Base-by-base conservation (phyloP, 2,329 filamentous ascomycete species). In the Chaetomiaceae sp. region DNA sequence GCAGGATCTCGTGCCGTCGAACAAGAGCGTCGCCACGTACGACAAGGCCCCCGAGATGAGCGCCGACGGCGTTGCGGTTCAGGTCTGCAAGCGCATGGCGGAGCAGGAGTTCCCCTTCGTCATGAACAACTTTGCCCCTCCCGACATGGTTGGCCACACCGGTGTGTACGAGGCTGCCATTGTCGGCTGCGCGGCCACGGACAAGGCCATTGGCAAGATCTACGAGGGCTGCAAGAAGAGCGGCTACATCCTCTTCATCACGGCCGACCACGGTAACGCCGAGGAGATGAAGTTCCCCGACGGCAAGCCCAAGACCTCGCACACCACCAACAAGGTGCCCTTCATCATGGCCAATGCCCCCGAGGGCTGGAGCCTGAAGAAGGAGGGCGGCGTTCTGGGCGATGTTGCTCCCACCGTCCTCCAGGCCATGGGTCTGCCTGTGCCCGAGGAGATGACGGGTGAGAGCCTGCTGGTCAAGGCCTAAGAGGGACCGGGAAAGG, bases 71-170 rank as follows among this genome's bases (percentile, higher is more conserved):
- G 93, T 99, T 13, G 93, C 89, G 44, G 80, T 95, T 65, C 92
- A 95, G 75, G 86, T 96, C 53, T 82, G 76, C 69, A 93, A 96
- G 78, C 85, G 91, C 53, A 85, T 99, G 59, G 81, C 71, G 21
- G 89, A 95, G 70, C 82, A 86, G 65, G 83, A 87, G 66, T 96
- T 91, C 73, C 90, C 93, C 66, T 97, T 99, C 67, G 78, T 99
- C 70, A 99, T 99, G 93, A 96, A 97, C 84, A 99, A 99, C 83
- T 97, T 99, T 72, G 93, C 93, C 37, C 93, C 93, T 37, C 93
- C 93, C 16, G 93, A 99, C 74, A 99, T 99, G 93, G 93, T 99
- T 59, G 93, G 93, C 61, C 93, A 99, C 76, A 99, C 93, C 10
- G 93, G 93, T 66, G 90, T 96, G 54, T 97, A 97, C 73, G 86